Evolutionary conservation across 225 moss, liverwort and hornwort species (phyloP), one percentile per base, ranked within the genome.

Genomic region (Sphagnum contortum): DNA sequence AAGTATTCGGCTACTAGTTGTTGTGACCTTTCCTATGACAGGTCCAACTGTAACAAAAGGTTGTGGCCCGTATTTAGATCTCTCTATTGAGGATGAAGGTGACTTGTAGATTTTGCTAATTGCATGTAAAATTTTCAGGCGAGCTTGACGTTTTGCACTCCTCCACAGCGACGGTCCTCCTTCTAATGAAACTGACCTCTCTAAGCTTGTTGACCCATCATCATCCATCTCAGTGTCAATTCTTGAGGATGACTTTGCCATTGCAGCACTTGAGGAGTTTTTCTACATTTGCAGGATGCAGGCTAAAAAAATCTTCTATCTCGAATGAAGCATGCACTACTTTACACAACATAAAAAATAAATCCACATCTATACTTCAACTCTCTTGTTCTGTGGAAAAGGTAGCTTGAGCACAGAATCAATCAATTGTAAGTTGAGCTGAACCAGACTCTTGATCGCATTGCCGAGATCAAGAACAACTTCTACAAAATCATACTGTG

Each of bases 11-110:
- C 91, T 91, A 2, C 82, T 81, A 47, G 66, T 79, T 8, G 80
- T 70, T 8, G 94, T 91, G 2, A 95, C 94, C 79, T 95, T 91
- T 49, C 94, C 94, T 47, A 95, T 91, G 3, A 95, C 81, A 56
- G 94, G 94, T 45, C 94, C 94, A 55, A 89, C 76, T 74, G 58
- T 70, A 68, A 88, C 90, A 57, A 71, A 73, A 48, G 81, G 80
- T 55, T 76, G 62, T 4, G 14, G 59, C 48, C 65, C 64, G 8
- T 86, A 68, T 12, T 65, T 58, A 14, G 64, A 47, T 4, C 8
- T 75, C 64, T 80, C 70, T 2, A 80, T 74, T 50, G 70, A 70
- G 29, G 84, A 80, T 50, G 70, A 70, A 29, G 84, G 77, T 48
- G 71, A 8, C 50, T 80, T 80, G 50, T 80, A 77, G 66, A 84